Base-by-base conservation (phyloP, 2,329 filamentous ascomycete species). In the Fusarium denticulatum region DNA sequence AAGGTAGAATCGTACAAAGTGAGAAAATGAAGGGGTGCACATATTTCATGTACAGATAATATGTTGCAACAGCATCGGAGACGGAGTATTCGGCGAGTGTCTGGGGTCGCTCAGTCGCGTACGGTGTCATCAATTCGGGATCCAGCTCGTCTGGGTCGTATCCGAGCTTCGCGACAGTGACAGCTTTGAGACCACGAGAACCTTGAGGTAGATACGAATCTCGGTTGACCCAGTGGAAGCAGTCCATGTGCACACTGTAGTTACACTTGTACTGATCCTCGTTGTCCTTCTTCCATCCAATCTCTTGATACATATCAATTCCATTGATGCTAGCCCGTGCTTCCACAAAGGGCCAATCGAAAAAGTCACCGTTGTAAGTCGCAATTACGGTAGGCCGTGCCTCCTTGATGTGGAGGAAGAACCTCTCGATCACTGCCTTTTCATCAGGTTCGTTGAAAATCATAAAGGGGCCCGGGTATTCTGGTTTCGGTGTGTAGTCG, bases 341-440 rank as follows among this genome's bases (percentile, higher is more conserved):
- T 85, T 99, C 96, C 30, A 99, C 95, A 80, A 97, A 99, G 0
- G 96, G 96, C 96, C 96, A 99, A 92, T 99, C 96, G 91, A 99
- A 99, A 82, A 99, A 99, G 86, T 99, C 96, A 85, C 96, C 96
- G 94, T 99, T 99, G 88, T 99, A 99, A n/a, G 96, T 99, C 40
- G 97, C 96, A 81, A 99, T 99, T 64, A 99, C 96, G 0, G 95
- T 98, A 2, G 96, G 96, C 67, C 93, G 90, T 2, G 95, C 94
- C 81, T 97, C 94, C 79, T 99, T 98, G 82, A 99, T 93, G 81
- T 98, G 96, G 45, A 94, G 87, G 79, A 99, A 98, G 84, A 99
- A 99, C 22, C 96, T 88, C 80, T 98, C 96, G 28, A 99, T 86
- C 5, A 97, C 81, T 2, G 88, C 89, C 82, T 96, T 96, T 83